Evolutionary conservation across 1,284 basidiomycete genomes (phyloP), one percentile per base, ranked within the genome.

Genomic region (Sphagnurus paluster): DNA sequence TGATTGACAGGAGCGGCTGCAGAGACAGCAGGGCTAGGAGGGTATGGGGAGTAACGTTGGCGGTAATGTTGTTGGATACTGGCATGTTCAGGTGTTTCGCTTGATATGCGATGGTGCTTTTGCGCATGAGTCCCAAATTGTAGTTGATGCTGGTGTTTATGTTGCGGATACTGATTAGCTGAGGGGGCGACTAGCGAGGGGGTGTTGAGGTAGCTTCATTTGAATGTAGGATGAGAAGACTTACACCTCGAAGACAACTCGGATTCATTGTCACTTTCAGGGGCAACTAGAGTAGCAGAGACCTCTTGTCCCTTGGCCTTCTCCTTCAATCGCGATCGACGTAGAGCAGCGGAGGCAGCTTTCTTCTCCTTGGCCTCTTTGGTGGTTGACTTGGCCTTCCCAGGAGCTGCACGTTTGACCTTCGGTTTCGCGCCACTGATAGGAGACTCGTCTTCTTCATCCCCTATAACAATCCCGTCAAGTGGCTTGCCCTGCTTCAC

Each of bases 11-110:
- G 25, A 16, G 19, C 14, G 28, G n/a, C n/a, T 21, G 35, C 13
- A 29, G 48, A 21, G 17, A 36, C 36, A 30, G 24, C 30, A 14
- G 46, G 46, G 21, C 46, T 59, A 29, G 26, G 35, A 39, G 54
- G 54, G 48, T 72, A 71, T 11, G 70, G 69, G 4, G 65, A 64
- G 58, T 68, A 70, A 21, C 68, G 64, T 53, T 58, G 56, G 26
- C 55, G 59, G 38, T 56, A 42, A 8, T 40, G 47, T 34, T 55
- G 46, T 11, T 42, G 47, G 38, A 25, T 16, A 53, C 40, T 8
- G 49, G 56, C 37, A 49, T 49, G 19, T 34, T 41, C 41, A 44
- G 43, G 44, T 8, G 38, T 43, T 36, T 25, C 33, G 8, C 29
- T 43, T 33, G 49, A 47, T n/a, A 46, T 34, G 30, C 30, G 35